Conservation (phyloP, 805 yeast species). For the Metschnikowia reukaufii region DNA sequence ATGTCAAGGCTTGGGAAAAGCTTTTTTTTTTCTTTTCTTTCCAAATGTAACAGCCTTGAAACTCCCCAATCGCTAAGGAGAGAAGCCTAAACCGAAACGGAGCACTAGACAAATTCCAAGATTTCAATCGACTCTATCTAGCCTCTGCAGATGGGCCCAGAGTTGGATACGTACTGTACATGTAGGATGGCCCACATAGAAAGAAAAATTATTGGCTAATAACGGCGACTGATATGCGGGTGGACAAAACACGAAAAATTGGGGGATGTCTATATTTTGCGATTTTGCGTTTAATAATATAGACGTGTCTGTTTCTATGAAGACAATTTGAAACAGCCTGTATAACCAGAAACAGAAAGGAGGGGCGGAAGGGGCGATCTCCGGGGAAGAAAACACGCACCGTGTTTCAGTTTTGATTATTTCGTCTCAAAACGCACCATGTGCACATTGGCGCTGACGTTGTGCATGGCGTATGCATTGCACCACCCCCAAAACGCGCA, state of each 20-base stretch:
- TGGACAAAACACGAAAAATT: too few relatives aligned
- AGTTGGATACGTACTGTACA: not conserved
- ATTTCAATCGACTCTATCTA: not conserved
- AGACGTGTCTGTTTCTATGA: too few relatives aligned
- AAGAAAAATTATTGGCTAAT: too few relatives aligned
- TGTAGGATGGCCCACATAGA: not conserved
- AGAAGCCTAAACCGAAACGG: too few relatives aligned
- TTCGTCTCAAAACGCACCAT: constrained; percentile 5
- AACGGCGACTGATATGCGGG: too few relatives aligned
- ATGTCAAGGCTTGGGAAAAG: too few relatives aligned
- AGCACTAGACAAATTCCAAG: too few relatives aligned
- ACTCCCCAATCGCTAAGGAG: too few relatives aligned
- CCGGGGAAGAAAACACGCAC: not conserved
- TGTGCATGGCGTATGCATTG: not conserved
- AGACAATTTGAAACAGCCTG: not conserved
- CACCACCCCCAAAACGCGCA: constrained; percentile 1
- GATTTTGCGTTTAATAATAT: too few relatives aligned
- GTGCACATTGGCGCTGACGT: constrained; percentile 1
- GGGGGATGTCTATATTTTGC: too few relatives aligned
- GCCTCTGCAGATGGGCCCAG: not conserved
- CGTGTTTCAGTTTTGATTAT: not conserved
- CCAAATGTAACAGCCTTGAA: too few relatives aligned
- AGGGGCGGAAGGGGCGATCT: not conserved
- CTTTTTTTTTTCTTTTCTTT: too few relatives aligned
- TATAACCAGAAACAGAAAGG: not conserved